Conservation (phyloP, 257 asterid genomes). For the Solanum ossicruentum region DNA sequence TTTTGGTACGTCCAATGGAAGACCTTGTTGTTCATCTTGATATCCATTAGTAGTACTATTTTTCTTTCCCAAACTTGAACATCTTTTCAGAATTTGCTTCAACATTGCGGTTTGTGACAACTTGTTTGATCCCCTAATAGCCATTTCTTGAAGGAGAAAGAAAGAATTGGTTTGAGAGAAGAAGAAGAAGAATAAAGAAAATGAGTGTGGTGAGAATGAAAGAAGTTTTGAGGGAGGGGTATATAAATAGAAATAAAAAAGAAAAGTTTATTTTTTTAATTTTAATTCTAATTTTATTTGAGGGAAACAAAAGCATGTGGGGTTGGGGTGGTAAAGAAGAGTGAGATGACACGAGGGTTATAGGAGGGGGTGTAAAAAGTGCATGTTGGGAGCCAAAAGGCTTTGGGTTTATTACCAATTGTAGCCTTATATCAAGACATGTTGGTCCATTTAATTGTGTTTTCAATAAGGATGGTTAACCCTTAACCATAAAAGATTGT, state of each 20-base stretch:
- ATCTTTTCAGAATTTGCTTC: conserved; percentile 39
- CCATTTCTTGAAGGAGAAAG: conserved; percentile 16
- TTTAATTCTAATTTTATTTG: neutral
- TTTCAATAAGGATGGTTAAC: neutral
- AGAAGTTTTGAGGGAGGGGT: conserved; percentile 4
- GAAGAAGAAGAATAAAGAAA: neutral
- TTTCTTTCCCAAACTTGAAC: conserved; percentile 36
- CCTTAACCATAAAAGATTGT: neutral
- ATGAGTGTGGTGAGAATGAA: conserved; percentile 13
- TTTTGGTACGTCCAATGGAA: conserved; percentile 42
- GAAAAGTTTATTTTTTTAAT: neutral
- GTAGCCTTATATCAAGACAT: neutral
- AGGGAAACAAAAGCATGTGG: conserved; percentile 27
- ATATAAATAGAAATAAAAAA: conserved; percentile 4
- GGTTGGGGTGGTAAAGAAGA: conserved; percentile 15
- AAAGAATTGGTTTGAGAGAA: neutral
- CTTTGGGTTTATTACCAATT: neutral
- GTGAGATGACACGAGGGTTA: neutral
- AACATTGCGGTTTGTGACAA: conserved; percentile 37
- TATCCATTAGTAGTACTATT: neutral
- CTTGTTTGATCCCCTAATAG: conserved; percentile 25
- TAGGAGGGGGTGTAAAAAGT: neutral
- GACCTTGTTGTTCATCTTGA: conserved; percentile 18
- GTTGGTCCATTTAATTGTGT: neutral
- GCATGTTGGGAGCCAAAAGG: neutral